Evolutionary conservation across 2,329 filamentous ascomycete genomes (phyloP).

Genomic region (Stagonosporopsis rhizophila): DNA sequence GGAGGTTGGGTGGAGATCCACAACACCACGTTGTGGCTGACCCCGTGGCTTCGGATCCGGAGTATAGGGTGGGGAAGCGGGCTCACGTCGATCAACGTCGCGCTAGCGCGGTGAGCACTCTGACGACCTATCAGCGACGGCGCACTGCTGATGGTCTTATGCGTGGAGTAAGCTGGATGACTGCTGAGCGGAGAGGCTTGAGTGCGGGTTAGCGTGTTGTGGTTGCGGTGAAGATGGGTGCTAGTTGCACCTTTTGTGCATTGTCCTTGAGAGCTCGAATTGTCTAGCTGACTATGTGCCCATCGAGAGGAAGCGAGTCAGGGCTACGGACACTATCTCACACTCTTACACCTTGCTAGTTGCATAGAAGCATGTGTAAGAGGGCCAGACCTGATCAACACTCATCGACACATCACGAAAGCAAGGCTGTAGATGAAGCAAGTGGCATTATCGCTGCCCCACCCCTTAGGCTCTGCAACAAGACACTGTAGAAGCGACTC

Average conservation of each 20-base stretch:
- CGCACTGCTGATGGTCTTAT: neutral
- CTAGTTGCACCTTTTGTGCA: neutral
- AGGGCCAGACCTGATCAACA: no score
- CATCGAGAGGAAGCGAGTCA: no score
- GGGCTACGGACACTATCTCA: no score
- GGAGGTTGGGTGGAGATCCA: conserved; percentile 9
- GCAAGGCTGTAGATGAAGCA: no score
- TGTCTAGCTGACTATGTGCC: no score
- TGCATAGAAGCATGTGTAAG: no score
- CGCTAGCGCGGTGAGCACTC: neutral
- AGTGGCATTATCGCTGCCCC: no score
- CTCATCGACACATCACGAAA: no score
- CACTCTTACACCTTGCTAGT: no score
- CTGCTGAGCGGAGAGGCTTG: neutral
- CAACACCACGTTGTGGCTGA: neutral
- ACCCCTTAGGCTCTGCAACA: no score
- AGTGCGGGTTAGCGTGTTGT: neutral
- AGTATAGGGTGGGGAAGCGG: conserved; percentile 10
- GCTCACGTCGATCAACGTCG: neutral
- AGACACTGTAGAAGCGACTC: no score
- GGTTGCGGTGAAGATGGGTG: neutral
- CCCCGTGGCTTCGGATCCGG: neutral
- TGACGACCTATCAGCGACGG: neutral
- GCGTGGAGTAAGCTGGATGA: neutral
- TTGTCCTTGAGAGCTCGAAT: neutral